Evolutionary conservation across 202 grass and related monocot species (phyloP).

Genomic region (Zizania palustris): DNA sequence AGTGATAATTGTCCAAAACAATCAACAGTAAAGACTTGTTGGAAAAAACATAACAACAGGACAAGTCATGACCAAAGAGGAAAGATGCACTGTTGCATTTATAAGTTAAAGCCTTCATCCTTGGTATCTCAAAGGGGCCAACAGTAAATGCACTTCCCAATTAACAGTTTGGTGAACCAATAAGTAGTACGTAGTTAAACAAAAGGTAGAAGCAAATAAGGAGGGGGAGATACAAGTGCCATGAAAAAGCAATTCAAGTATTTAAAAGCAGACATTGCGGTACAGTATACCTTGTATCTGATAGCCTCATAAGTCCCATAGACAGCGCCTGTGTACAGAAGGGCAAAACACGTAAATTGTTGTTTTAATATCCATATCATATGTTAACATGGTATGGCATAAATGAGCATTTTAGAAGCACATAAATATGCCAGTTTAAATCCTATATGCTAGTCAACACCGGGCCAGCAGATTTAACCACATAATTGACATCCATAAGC

Average conservation of each 20-base stretch:
- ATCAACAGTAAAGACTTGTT: not conserved
- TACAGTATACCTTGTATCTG: constrained; percentile 63
- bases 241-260: not conserved
- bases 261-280: constrained; percentile 12
- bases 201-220: constrained; percentile 12
- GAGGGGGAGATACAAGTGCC: not conserved
- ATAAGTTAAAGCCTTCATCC: not conserved
- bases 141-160: not conserved
- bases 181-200: not conserved
- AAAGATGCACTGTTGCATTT: not conserved
- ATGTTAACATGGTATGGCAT: not conserved
- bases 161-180: constrained; percentile 1
- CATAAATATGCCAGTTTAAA: not conserved
- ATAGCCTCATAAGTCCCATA: constrained; percentile 85
- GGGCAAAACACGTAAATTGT: constrained; percentile 9
- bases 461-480: not conserved
- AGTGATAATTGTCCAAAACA: not conserved
- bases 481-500: not conserved
- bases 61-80: not conserved
- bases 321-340: constrained; percentile 61
- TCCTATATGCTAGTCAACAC: not conserved
- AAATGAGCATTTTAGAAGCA: not conserved
- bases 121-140: not conserved
- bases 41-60: not conserved
- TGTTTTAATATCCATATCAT: not conserved